Evolutionary conservation across 2,329 filamentous ascomycete species (phyloP).

Genomic region (Dactylella cylindrospora): DNA sequence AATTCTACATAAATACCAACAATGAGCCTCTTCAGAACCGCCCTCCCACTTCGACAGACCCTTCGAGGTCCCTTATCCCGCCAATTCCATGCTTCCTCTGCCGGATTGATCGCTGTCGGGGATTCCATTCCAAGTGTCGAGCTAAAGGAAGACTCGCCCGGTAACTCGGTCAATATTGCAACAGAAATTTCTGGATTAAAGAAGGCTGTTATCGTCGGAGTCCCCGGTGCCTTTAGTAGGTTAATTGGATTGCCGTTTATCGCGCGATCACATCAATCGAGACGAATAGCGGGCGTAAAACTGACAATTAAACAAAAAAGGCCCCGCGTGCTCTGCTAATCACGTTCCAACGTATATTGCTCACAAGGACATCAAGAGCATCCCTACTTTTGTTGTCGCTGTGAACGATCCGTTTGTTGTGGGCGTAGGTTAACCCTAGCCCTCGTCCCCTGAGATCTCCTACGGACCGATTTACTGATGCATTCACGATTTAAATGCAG

Average conservation of each 20-base stretch:
- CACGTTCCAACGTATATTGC: constrained; percentile 47
- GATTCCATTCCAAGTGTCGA: constrained; percentile 76
- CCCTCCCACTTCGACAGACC: constrained; percentile 20
- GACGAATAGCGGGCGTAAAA: neutral
- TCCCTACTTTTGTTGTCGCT: constrained; percentile 45
- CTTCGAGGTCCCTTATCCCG: constrained; percentile 28
- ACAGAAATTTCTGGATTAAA: constrained; percentile 63
- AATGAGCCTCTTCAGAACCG: constrained; percentile 29
- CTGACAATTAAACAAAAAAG: constrained; percentile 3
- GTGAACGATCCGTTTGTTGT: constrained; percentile 49
- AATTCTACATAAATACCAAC: neutral
- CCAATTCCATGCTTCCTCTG: constrained; percentile 66
- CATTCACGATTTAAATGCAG: constrained; percentile 9
- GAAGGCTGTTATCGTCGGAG: constrained; percentile 47
- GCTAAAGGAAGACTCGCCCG: constrained; percentile 77
- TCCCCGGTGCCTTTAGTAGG: constrained; percentile 48
- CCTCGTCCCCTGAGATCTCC: neutral
- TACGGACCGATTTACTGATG: neutral
- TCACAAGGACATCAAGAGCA: constrained; percentile 38
- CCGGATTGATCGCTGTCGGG: constrained; percentile 70
- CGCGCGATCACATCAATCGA: too few relatives aligned
- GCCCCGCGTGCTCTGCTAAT: constrained; percentile 46
- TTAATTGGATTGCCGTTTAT: neutral
- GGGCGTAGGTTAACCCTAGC: constrained; percentile 38
- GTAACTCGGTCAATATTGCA: constrained; percentile 85